A percentile compares a stretch with the other conserved stretches of the same genome.
Conservation (phyloP, 2,329 filamentous ascomycete species). For the Colletotrichum sp. region DNA sequence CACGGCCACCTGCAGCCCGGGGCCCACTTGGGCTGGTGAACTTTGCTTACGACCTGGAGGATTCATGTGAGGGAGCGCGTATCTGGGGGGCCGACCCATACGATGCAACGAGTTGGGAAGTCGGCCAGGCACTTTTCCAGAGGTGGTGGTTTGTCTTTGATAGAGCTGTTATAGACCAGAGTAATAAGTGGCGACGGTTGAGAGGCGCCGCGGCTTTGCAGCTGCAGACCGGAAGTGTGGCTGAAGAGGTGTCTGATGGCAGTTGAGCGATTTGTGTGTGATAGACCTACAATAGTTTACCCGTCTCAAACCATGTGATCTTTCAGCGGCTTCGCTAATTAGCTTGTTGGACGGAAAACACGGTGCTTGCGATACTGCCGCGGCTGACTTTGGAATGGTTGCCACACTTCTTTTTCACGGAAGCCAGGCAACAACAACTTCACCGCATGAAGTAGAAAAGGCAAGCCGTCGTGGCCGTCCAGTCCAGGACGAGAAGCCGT, state of each 20-base stretch:
- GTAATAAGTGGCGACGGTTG: conserved; percentile 54
- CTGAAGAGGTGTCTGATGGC: background rate
- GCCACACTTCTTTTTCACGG: background rate
- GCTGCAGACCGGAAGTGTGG: background rate
- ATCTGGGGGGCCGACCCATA: conserved; percentile 57
- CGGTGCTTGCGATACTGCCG: background rate
- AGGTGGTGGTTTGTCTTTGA: conserved; percentile 69
- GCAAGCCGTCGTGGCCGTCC: background rate
- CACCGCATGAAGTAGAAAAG: background rate
- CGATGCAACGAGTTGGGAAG: conserved; percentile 57
- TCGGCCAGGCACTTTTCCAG: conserved; percentile 62
- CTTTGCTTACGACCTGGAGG: conserved; percentile 63
- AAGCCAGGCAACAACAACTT: background rate
- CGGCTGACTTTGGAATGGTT: background rate
- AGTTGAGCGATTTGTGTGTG: background rate
- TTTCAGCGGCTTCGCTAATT: background rate
- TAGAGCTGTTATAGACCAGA: conserved; percentile 53
- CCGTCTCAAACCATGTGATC: background rate
- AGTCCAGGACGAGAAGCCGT: background rate
- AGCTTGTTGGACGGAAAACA: background rate
- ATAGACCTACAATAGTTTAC: background rate
- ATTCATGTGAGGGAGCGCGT: conserved; percentile 54
- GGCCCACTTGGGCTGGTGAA: conserved; percentile 53
- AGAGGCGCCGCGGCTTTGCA: conserved; percentile 42
- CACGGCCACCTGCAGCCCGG: conserved; percentile 52